phyloP scores from a whole-genome alignment of 2,329 filamentous ascomycete genomes.

The Tolypocladium paradoxum region DNA sequence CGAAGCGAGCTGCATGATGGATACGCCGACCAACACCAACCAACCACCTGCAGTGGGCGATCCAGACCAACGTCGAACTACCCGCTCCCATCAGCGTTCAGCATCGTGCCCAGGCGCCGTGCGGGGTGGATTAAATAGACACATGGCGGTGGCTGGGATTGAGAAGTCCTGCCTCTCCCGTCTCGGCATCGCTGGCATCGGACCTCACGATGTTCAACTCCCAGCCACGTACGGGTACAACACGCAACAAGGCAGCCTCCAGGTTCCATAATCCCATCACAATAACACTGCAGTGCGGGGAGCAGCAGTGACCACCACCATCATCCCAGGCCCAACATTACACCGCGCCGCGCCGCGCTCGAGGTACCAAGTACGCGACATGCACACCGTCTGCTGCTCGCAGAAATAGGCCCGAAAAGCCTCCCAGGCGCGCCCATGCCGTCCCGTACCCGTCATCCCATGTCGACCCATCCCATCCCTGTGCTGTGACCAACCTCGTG shows the following conservation, averaged over 20 bases:
- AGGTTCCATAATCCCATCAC: too few relatives aligned
- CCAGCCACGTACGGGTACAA: too few relatives aligned
- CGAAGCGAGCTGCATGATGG: too few relatives aligned
- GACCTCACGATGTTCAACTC: too few relatives aligned
- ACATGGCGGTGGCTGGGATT: background rate
- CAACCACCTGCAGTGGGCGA: background rate
- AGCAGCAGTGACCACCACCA: too few relatives aligned
- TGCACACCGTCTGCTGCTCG: background rate
- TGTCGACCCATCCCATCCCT: background rate
- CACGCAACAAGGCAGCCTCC: too few relatives aligned
- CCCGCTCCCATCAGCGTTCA: background rate
- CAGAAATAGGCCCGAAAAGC: constrained; percentile 1
- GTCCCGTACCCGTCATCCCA: too few relatives aligned
- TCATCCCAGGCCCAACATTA: too few relatives aligned
- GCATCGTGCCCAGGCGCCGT: background rate
- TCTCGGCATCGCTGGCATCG: background rate
- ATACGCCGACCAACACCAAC: background rate
- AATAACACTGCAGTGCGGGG: too few relatives aligned
- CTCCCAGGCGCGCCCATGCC: background rate
- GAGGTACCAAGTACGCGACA: too few relatives aligned
- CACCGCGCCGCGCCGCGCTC: too few relatives aligned
- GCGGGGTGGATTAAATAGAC: background rate
- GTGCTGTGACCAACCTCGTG: background rate
- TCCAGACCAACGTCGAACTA: background rate
- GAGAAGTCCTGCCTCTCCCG: background rate